Evolutionary conservation across 345 rosid species (phyloP).

Genomic region (Anacardium occidentale): DNA sequence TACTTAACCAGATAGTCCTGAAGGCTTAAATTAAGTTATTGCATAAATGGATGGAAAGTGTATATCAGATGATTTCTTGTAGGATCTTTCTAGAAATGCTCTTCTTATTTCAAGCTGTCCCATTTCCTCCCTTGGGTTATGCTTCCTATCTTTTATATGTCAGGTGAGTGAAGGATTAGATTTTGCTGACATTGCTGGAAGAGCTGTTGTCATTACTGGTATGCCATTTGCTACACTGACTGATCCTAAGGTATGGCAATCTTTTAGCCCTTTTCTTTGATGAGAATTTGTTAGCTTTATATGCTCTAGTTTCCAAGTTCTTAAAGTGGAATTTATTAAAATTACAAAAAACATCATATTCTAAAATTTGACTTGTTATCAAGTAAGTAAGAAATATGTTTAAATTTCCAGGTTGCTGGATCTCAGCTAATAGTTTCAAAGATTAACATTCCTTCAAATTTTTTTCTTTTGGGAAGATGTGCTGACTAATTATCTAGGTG

Average conservation of each 20-base stretch:
- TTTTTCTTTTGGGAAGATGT: background rate
- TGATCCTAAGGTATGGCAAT: slow-evolving; percentile 80
- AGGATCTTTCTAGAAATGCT: background rate
- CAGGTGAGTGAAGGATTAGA: slow-evolving; percentile 99
- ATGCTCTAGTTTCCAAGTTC: slow-evolving; percentile 1
- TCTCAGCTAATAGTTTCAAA: background rate
- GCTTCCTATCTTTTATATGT: slow-evolving; percentile 3
- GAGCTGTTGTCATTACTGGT: slow-evolving; percentile 93
- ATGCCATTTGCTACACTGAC: slow-evolving; percentile 76
- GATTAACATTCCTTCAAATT: background rate
- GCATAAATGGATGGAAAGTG: background rate
- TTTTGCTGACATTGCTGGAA: slow-evolving; percentile 95
- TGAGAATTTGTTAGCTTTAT: background rate
- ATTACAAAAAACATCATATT: slow-evolving; percentile 7
- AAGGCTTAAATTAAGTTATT: background rate
- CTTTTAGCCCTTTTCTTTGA: background rate
- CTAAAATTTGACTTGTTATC: slow-evolving; percentile 1
- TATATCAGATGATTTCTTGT: background rate
- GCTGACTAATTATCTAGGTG: background rate
- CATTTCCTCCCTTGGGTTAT: background rate
- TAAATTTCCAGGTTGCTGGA: background rate
- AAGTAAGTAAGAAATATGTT: background rate
- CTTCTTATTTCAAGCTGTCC: background rate
- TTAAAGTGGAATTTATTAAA: background rate
- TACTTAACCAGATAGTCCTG: background rate